These are phyloP conservation scores for Friedmanniomyces endolithicus DNA, from an alignment of 495 filamentous ascomycete species.

Conservation along the genomic window DNA sequence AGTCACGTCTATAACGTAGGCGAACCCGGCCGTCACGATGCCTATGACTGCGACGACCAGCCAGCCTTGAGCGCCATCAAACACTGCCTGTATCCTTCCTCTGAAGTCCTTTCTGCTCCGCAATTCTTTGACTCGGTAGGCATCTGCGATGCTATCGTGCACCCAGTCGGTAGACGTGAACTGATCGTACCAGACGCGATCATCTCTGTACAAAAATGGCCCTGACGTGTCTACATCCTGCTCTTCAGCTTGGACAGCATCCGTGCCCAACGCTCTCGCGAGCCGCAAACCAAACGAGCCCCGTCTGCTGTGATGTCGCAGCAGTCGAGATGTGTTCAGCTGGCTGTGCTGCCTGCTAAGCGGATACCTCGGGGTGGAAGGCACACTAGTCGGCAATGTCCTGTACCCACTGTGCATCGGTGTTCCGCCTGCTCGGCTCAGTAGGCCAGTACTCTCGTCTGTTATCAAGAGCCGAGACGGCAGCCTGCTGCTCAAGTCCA, in stretches of 20 bases:
- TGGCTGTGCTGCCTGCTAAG: slow-evolving; percentile 21
- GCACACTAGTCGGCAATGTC: slow-evolving; percentile 22
- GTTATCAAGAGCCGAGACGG: slow-evolving; percentile 6
- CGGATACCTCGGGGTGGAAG: slow-evolving; percentile 25
- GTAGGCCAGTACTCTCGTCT: slow-evolving; percentile 25
- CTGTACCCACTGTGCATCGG: slow-evolving; percentile 16
- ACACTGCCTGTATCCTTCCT: slow-evolving; percentile 60
- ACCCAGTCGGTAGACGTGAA: slow-evolving; percentile 99
- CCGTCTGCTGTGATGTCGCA: slow-evolving; percentile 22
- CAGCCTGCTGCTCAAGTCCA: slow-evolving; percentile 21
- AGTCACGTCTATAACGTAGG: slow-evolving; percentile 78
- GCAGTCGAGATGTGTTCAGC: slow-evolving; percentile 14
- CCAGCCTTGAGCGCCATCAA: slow-evolving; percentile 91
- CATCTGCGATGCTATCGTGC: slow-evolving; percentile 92
- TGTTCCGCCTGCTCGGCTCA: slow-evolving; percentile 13
- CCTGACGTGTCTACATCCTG: slow-evolving; percentile 21
- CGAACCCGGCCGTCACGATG: slow-evolving; percentile 69
- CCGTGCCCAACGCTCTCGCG: slow-evolving; percentile 24
- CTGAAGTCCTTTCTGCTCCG: slow-evolving; percentile 71
- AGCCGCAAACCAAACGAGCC: slow-evolving; percentile 28
- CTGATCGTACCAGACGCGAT: slow-evolving; percentile 97
- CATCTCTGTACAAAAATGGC: slow-evolving; percentile 40
- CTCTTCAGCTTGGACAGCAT: slow-evolving; percentile 8
- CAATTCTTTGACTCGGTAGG: slow-evolving; percentile 71
- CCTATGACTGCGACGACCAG: slow-evolving; percentile 85